phyloP scores from a whole-genome alignment of 2,329 filamentous ascomycete genomes.

The Aureobasidium sp. region DNA sequence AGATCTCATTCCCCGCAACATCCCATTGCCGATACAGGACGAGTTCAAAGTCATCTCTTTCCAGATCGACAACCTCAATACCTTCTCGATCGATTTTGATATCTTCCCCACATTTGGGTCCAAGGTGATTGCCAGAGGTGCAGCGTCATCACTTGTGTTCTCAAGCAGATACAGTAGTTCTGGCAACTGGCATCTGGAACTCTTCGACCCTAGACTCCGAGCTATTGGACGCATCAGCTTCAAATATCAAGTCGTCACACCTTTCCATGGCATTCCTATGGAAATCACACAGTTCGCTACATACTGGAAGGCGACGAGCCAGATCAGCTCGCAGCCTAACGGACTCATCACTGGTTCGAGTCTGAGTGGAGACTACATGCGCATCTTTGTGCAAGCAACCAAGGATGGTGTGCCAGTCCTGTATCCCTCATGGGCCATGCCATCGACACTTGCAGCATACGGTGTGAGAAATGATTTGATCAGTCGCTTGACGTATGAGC shows the following conservation, averaged over 20 bases:
- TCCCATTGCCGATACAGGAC: conserved; percentile 92
- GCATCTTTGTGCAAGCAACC: conserved; percentile 86
- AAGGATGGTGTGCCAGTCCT: conserved; percentile 80
- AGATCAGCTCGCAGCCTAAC: conserved; percentile 76
- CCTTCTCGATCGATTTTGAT: conserved; percentile 93
- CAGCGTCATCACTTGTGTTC: conserved; percentile 84
- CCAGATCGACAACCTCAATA: conserved; percentile 87
- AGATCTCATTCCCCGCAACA: conserved; percentile 91
- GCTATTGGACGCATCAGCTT: conserved; percentile 93
- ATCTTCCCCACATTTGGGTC: conserved; percentile 96
- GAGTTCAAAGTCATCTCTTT: conserved; percentile 91
- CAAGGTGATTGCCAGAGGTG: conserved; percentile 93
- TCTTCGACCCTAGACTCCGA: conserved; percentile 86
- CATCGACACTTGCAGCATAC: conserved; percentile 52
- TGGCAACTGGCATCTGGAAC: conserved; percentile 73
- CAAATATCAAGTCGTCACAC: conserved; percentile 92
- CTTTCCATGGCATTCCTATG: conserved; percentile 82
- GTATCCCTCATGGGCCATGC: conserved; percentile 71
- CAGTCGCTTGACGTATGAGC: conserved; percentile 65
- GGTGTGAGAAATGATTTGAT: conserved; percentile 71
- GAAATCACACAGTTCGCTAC: conserved; percentile 98
- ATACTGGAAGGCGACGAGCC: conserved; percentile 98
- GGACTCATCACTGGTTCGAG: conserved; percentile 92
- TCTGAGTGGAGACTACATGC: conserved; percentile 88
- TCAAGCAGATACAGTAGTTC: conserved; percentile 66